These are phyloP conservation scores for Lepidopterella palustris DNA, from an alignment of 495 filamentous ascomycete genomes.

Conservation along the genomic window DNA sequence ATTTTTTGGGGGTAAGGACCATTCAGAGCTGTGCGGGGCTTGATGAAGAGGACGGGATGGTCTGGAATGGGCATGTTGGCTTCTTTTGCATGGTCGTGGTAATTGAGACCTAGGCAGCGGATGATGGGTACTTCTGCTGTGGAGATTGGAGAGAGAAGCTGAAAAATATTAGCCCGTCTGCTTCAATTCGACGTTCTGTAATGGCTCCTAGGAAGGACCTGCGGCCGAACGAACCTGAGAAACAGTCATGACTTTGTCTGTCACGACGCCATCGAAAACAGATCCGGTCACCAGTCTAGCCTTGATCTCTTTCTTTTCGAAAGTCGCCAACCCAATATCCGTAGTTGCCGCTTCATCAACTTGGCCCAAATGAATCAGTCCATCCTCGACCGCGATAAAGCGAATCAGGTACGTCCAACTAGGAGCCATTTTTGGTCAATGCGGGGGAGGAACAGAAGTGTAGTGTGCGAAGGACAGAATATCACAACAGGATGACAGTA, in stretches of 20 bases:
- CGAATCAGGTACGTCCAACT: neutral
- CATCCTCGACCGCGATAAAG: neutral
- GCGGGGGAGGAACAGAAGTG: neutral
- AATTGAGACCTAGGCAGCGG: conserved; percentile 45
- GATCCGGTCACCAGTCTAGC: neutral
- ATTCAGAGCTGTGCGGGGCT: conserved; percentile 42
- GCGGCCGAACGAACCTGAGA: neutral
- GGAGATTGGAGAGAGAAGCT: neutral
- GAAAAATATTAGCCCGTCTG: too few relatives aligned
- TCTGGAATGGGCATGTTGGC: conserved; percentile 38
- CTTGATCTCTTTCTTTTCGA: neutral
- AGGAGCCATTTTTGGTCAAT: neutral
- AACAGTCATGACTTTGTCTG: neutral
- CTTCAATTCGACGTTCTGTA: too few relatives aligned
- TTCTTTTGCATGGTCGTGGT: conserved; percentile 41
- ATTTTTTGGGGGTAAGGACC: conserved; percentile 43
- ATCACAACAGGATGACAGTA: too few relatives aligned
- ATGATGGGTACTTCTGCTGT: conserved; percentile 29
- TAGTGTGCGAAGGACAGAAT: neutral
- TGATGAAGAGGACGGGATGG: conserved; percentile 43
- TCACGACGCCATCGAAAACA: neutral
- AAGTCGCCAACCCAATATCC: neutral
- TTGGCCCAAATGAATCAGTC: neutral
- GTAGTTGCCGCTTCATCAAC: neutral
- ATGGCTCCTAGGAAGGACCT: too few relatives aligned